A percentile compares a stretch with the other conserved stretches of the same genome.
Evolutionary conservation across 73 alveolate genomes (phyloP).

Genomic region (Paramecium sonneborni): DNA sequence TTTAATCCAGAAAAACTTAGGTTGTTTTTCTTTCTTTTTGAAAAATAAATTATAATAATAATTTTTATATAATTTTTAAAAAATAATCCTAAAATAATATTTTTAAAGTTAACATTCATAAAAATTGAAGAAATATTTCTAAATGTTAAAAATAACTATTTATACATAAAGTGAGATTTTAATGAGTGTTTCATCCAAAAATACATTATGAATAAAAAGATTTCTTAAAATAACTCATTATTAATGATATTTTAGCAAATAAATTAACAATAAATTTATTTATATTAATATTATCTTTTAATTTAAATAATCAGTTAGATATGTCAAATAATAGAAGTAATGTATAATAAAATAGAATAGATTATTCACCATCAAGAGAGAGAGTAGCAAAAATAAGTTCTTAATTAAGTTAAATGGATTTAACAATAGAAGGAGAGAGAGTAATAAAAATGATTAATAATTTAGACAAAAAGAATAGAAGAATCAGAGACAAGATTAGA

Average conservation of each 20-base stretch:
- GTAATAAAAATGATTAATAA: background rate
- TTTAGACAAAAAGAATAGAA: constrained; percentile 53
- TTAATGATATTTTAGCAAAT: no score
- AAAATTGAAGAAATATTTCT: no score
- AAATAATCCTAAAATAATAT: background rate
- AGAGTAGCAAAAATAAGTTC: constrained; percentile 34
- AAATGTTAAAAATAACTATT: no score
- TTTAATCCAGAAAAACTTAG: no score
- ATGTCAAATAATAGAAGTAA: constrained; percentile 1
- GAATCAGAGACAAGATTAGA: constrained; percentile 20
- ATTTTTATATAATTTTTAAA: no score
- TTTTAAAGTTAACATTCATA: no score
- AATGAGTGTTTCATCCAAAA: no score
- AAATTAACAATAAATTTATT: background rate
- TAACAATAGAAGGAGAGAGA: constrained; percentile 49
- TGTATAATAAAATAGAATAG: background rate
- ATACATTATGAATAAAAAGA: no score
- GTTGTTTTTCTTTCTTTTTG: no score
- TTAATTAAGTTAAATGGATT: constrained; percentile 24
- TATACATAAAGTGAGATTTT: no score
- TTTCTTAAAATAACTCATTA: no score
- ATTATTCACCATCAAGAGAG: constrained; percentile 50
- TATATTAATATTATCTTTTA: background rate
- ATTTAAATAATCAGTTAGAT: constrained; percentile 30
- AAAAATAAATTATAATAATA: no score